Evolutionary conservation across 2,329 filamentous ascomycete genomes (phyloP), one percentile per base, ranked within the genome.

Genomic region (Aureobasidium lini): DNA sequence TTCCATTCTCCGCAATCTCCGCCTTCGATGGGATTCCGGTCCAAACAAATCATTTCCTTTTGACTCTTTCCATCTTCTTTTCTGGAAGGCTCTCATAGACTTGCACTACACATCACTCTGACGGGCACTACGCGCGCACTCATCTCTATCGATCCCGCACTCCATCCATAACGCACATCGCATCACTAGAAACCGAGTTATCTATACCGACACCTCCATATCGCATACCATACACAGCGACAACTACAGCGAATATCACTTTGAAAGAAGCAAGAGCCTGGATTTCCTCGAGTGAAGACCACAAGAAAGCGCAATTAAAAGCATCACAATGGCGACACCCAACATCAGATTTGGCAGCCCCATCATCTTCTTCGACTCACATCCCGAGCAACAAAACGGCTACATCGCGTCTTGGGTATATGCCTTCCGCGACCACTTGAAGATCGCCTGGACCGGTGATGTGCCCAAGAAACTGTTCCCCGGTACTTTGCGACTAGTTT

Each of bases 331-430:
- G 43, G 29, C 54, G 8, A 9, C 16, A 31, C 57, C 57, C 36
- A 59, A 59, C 39, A 43, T 59, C 57, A 53, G 53, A 7, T 59
- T 60, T 43, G 59, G 59, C 36, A 44, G 42, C 13, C 62, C 62
- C n/a, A 48, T 60, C 57, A 49, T 63, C 60, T 61, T 63, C 52
- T 63, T 61, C 62, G 62, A 63, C 47, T 61, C 62, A 36, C 62
- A 62, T 31, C 62, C 62, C 18, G 62, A 63, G 42, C 62, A 60
- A 44, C 60, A 53, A 36, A 44, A 60, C 23, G 57, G 59, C 34
- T 60, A 57, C 36, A 16, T 60, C 42, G 57, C 49, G 23, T 60
- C 61, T 3, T 61, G 54, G 18, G 37, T 52, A 6, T 48, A 48
- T 2, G 50, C 46, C 8, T 58, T 63, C 53, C 47, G 49, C 31